phyloP scores from a whole-genome alignment of 768 basidiomycete genomes.

The Hygrophorus russula region DNA sequence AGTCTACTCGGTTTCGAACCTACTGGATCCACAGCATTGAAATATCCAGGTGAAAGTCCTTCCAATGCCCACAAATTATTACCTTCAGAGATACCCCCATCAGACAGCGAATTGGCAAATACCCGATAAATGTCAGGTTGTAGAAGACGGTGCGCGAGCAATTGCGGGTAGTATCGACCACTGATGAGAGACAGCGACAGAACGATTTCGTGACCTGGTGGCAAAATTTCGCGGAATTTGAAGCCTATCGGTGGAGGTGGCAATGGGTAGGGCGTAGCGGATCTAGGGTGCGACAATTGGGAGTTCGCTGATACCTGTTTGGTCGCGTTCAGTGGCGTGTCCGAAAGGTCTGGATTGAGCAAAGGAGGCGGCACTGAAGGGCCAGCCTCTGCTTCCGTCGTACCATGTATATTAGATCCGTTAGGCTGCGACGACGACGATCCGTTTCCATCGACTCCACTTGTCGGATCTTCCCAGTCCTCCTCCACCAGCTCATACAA shows the following conservation, averaged over 20 bases:
- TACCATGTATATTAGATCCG: neutral
- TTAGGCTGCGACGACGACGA: neutral
- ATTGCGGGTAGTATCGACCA: slow-evolving; percentile 71
- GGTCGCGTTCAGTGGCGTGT: no score
- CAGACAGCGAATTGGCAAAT: slow-evolving; percentile 20
- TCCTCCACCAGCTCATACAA: slow-evolving; percentile 70
- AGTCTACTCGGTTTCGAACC: slow-evolving; percentile 39
- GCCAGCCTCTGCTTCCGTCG: neutral
- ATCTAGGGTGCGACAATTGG: slow-evolving; percentile 14
- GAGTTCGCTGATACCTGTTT: slow-evolving; percentile 2
- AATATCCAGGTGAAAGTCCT: slow-evolving; percentile 53
- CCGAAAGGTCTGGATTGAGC: neutral
- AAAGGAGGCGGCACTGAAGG: neutral
- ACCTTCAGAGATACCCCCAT: slow-evolving; percentile 25
- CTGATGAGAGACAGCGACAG: slow-evolving; percentile 61
- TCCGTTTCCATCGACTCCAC: neutral
- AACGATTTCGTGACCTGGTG: slow-evolving; percentile 49
- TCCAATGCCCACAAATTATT: slow-evolving; percentile 63
- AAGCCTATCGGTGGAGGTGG: slow-evolving; percentile 60
- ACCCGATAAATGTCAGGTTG: slow-evolving; percentile 27
- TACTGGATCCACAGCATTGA: slow-evolving; percentile 62
- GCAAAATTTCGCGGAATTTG: slow-evolving; percentile 57
- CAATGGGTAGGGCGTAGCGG: slow-evolving; percentile 22
- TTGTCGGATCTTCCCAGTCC: slow-evolving; percentile 45
- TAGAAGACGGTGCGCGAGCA: slow-evolving; percentile 57